These are phyloP conservation scores for Asclepias syriaca DNA, from an alignment of 257 asterid genomes.

Conservation along the genomic window DNA sequence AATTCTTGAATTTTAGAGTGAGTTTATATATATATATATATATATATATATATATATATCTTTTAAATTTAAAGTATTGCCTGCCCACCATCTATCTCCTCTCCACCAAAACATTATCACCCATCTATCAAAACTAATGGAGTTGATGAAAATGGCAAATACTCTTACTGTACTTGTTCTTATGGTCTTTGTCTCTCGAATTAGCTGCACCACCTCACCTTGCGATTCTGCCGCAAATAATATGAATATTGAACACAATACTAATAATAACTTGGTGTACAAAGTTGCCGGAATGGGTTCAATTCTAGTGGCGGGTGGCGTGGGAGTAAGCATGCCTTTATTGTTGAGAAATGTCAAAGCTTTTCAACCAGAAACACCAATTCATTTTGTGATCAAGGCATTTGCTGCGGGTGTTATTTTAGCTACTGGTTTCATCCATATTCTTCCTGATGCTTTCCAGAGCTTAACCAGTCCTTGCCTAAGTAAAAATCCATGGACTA, in stretches of 20 bases:
- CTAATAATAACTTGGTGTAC: neutral
- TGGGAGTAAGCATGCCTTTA: slow-evolving; percentile 22
- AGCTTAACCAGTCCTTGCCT: slow-evolving; percentile 21
- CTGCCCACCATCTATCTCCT: neutral
- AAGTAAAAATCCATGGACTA: slow-evolving; percentile 5
- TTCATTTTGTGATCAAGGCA: slow-evolving; percentile 23
- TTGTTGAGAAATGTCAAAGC: slow-evolving; percentile 18
- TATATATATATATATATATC: too few species aligned
- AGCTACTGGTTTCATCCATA: slow-evolving; percentile 30
- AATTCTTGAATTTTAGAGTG: too few species aligned
- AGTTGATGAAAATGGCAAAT: neutral
- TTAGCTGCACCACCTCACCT: slow-evolving; percentile 10
- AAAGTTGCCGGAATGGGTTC: slow-evolving; percentile 19
- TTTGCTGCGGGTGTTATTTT: slow-evolving; percentile 29
- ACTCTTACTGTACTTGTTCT: neutral
- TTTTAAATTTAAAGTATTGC: too few species aligned
- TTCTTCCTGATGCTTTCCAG: slow-evolving; percentile 29
- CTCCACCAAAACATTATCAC: neutral
- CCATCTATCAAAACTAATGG: neutral
- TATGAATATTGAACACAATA: neutral
- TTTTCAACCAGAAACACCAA: slow-evolving; percentile 19
- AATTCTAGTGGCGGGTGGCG: slow-evolving; percentile 19
- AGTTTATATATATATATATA: too few species aligned
- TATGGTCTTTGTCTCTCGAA: slow-evolving; percentile 7
- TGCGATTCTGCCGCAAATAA: slow-evolving; percentile 13